Evolutionary conservation across 495 filamentous ascomycete genomes (phyloP).

Genomic region (Clohesyomyces aquaticus): DNA sequence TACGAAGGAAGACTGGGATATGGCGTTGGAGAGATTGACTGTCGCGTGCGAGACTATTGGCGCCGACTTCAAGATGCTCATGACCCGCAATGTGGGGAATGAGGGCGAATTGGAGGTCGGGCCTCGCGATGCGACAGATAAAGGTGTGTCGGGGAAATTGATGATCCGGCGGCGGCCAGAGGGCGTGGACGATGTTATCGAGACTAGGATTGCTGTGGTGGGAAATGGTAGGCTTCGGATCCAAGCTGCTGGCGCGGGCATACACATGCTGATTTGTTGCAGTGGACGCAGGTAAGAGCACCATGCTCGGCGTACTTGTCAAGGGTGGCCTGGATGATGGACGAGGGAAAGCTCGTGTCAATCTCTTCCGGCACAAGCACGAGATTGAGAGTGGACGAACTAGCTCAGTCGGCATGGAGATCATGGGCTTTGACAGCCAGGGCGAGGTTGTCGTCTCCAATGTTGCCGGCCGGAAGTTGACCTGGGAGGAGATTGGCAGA

Average conservation of each 20-base stretch:
- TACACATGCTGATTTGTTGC: constrained; percentile 16
- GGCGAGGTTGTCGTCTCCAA: constrained; percentile 82
- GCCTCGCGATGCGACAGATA: constrained; percentile 63
- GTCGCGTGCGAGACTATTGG: constrained; percentile 66
- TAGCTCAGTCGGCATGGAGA: constrained; percentile 97
- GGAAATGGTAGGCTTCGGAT: constrained; percentile 67
- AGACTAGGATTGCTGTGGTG: constrained; percentile 96
- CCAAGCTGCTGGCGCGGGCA: not conserved
- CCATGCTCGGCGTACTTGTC: constrained; percentile 93
- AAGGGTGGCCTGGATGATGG: constrained; percentile 96
- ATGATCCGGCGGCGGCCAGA: constrained; percentile 75
- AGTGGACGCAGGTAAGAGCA: constrained; percentile 97
- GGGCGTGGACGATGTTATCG: constrained; percentile 83
- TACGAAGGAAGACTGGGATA: constrained; percentile 74
- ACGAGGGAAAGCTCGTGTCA: constrained; percentile 89
- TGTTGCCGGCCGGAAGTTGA: constrained; percentile 82
- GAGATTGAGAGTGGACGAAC: constrained; percentile 95
- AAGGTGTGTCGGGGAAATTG: constrained; percentile 76
- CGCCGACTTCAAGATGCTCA: constrained; percentile 75
- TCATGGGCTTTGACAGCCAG: constrained; percentile 93
- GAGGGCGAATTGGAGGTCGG: constrained; percentile 73
- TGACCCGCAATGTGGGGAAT: constrained; percentile 91
- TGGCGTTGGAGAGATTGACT: constrained; percentile 69
- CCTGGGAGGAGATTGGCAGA: constrained; percentile 98
- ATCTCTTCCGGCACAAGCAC: constrained; percentile 97